Percentiles rank a stretch among this genome's conserved stretches.
phyloP scores from a whole-genome alignment of 805 yeast species.

The Maudiozyma turicensis region DNA sequence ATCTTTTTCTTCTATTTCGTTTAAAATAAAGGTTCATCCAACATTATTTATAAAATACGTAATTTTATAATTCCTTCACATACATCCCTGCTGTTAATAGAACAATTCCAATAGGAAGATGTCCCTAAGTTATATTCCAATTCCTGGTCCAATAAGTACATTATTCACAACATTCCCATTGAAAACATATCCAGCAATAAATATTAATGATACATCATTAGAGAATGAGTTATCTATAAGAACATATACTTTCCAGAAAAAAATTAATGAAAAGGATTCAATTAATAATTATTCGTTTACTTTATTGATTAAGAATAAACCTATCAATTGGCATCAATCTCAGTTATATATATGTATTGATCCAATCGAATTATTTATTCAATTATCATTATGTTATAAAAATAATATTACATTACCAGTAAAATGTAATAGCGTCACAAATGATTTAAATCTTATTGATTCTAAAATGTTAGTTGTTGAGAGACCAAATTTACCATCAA shows the following conservation, averaged over 20 bases:
- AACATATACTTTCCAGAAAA: constrained; percentile 8
- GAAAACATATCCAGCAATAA: constrained; percentile 32
- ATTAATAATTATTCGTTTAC: background rate
- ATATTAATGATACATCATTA: constrained; percentile 22
- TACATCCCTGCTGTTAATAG: too few relatives aligned
- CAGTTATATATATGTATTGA: background rate
- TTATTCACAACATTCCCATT: constrained; percentile 48
- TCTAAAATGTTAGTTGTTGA: background rate
- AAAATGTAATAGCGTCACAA: background rate
- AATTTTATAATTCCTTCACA: too few relatives aligned
- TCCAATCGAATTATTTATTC: constrained; percentile 44
- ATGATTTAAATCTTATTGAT: too few relatives aligned
- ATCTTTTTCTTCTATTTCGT: too few relatives aligned
- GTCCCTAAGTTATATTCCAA: background rate
- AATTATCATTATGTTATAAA: constrained; percentile 36
- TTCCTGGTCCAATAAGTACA: constrained; percentile 5
- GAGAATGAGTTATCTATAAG: constrained; percentile 16
- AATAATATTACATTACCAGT: constrained; percentile 30
- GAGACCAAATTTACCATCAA: background rate
- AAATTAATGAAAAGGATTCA: background rate
- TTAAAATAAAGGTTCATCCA: too few relatives aligned
- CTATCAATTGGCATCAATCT: background rate
- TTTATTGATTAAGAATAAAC: background rate
- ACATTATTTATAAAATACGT: too few relatives aligned
- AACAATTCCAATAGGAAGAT: background rate